Base-by-base conservation (phyloP, 768 basidiomycete species). In the Suillus weaverae region DNA sequence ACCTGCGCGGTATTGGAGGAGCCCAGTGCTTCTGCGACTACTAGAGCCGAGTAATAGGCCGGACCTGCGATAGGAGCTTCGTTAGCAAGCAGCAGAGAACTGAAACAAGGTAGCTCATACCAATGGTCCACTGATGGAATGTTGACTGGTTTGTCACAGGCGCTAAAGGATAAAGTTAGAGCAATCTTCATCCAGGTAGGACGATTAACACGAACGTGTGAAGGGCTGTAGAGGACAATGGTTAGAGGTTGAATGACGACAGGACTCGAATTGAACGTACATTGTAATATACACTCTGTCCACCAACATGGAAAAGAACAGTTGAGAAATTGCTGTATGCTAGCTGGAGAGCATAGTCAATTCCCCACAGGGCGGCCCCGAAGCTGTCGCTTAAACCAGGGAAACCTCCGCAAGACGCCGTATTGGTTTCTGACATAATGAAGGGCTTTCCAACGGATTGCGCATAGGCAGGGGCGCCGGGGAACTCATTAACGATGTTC, bases 11-110 rank as follows among this genome's bases (percentile, higher is more conserved):
- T 78, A 74, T 88, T 87, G 46, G 84, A 83, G 53, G 81, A 78
- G n/a, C 90, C 91, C 38, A 94, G 80, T 4, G 83, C 81, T 73
- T 94, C 92, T 1, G 91, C 84, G 46, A 90, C 79, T 67, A 88
- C 81, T 32, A 95, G 76, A 1, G 88, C 82, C 1, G 92, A 82
- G 75, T 94, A 94, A 78, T 90, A 92, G 53, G 89, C 76, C 0
- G 89, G 83, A 4, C 90, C 56, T 57, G 26, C 10, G 3, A 57
- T 26, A 5, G 22, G 16, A 35, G 20, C 10, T 20, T 33, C 10
- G 7, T 54, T n/a, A 1, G 11, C 11, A 54, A 11, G 3, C 16
- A 57, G 7, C 10, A 22, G 11, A 57, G 16, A 57, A 39, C 11
- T 57, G 10, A 57, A n/a, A 11, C 10, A 57, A 26, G 38, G 5